Evolutionary conservation across 345 rosid genomes (phyloP), one percentile per base, ranked within the genome.

Genomic region (Trapa bicornis): DNA sequence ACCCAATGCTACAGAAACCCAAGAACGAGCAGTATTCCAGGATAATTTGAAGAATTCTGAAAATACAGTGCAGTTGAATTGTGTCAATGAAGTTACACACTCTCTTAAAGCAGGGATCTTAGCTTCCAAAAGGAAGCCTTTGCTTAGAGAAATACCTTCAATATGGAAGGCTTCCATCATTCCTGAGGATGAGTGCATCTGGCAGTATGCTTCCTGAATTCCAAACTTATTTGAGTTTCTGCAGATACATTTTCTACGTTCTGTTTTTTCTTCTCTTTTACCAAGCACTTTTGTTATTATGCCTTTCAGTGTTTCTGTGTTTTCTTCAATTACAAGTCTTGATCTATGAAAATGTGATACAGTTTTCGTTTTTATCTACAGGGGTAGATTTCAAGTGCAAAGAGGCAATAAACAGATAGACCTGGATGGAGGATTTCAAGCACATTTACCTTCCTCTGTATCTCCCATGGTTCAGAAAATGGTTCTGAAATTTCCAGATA

Each of bases 161-260:
- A 65, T 78, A 69, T 42, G 53, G 52, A 80, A 73, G 75, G 78
- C 73, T 73, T 76, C 84, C 53, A 83, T 84, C 70, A 80, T 95
- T 64, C 98, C 99, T 37, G 94, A 86, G 77, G 87, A 82, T 79
- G 87, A 87, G 50, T 84, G 68, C 75, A 78, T 89, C 62, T 95
- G 99, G 99, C 95, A 83, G 99, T 95, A 89, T 35, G 99, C 65
- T 45, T 45, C 48, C 48, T 45, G 48, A 45, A 45, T 13, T 45
- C 13, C 48, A 11, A 45, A 7, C 48, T 45, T 45, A 11, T 22
- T 45, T 45, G 48, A 45, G 2, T 45, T 45, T 7, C 48, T 7
- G 48, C 12, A 45, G 11, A 45, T 11, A 61, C 63, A 42, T 56
- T 45, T 45, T 45, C 35, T 71, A 22, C 73, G 29, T 36, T 8